Evolutionary conservation across 768 basidiomycete species (phyloP), one percentile per base, ranked within the genome.

Genomic region (Mycena haematopus): DNA sequence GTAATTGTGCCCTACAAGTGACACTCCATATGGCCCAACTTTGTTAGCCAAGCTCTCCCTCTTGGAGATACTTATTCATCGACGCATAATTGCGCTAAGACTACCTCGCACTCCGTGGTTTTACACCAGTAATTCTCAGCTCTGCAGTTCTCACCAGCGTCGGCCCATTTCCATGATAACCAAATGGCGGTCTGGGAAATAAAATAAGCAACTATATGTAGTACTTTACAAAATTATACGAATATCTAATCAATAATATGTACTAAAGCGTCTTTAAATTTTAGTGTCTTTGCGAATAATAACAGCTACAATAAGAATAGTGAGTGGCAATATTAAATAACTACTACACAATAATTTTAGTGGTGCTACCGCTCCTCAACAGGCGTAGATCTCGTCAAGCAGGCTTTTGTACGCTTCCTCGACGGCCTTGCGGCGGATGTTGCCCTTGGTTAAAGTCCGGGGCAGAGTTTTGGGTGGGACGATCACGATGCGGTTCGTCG

Each of bases 361-460:
- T 21, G 50, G 21, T 47, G 25, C 31, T 15, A 44, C 38, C 10
- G n/a, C 24, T 22, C 29, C 10, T 53, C 42, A 60, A 31, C 27
- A 67, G 36, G 62, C 67, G 59, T 81, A 85, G 44, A 84, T 74
- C 47, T 65, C 65, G 67, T 86, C 82, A 38, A 86, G 74, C 35
- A 75, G 70, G 21, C 56, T 67, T 62, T 73, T 72, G 70, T 78
- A 84, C 29, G 70, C 51, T 52, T 80, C 81, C 69, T 86, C 84
- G 17, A 84, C 82, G 3, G 82, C 83, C 46, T 71, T 75, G 52
- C 84, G 79, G 47, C 84, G 82, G 56, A 86, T 82, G 63, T 86
- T 86, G 19, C 84, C 84, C 71, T 86, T 86, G 6, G 85, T 85
- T 25, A 77, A 77, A 0, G 85, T 86, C 49, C 85, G 75, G 33